Evolutionary conservation across 169 alveolate species (phyloP).

Genomic region (Plasmodium fragile): DNA sequence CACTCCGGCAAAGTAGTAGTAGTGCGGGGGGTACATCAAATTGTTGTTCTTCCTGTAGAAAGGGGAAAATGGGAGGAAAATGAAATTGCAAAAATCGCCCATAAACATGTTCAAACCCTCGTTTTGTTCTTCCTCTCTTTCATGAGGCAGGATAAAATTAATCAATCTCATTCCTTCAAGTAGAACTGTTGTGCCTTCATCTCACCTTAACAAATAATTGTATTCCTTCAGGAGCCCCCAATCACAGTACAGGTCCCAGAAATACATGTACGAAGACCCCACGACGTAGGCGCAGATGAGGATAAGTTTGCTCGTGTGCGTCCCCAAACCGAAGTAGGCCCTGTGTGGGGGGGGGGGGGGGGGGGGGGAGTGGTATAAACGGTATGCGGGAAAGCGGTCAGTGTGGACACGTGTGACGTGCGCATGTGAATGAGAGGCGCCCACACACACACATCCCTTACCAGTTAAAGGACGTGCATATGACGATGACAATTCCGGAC

Average conservation of each 20-base stretch:
- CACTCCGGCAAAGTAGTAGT: slow-evolving; percentile 79
- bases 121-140: neutral
- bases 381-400: neutral
- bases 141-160: neutral
- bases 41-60: slow-evolving; percentile 63
- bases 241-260: slow-evolving; percentile 91
- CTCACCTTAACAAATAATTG: slow-evolving; percentile 79
- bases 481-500: slow-evolving; percentile 73
- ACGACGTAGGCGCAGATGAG: slow-evolving; percentile 85
- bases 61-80: neutral
- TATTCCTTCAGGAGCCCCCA: slow-evolving; percentile 88
- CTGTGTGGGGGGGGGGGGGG: neutral
- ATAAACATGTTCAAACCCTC: neutral
- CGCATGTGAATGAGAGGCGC: slow-evolving; percentile 18
- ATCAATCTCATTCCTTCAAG: neutral
- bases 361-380: neutral
- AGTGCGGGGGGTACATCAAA: slow-evolving; percentile 80
- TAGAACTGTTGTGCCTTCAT: neutral
- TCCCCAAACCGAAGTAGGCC: slow-evolving; percentile 58
- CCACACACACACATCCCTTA: neutral
- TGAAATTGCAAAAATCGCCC: neutral
- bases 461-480: slow-evolving; percentile 76
- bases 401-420: neutral
- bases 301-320: slow-evolving; percentile 77
- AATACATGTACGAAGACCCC: slow-evolving; percentile 88